Evolutionary conservation across 495 filamentous ascomycete species (phyloP).

Genomic region (Articulospora tetracladia): DNA sequence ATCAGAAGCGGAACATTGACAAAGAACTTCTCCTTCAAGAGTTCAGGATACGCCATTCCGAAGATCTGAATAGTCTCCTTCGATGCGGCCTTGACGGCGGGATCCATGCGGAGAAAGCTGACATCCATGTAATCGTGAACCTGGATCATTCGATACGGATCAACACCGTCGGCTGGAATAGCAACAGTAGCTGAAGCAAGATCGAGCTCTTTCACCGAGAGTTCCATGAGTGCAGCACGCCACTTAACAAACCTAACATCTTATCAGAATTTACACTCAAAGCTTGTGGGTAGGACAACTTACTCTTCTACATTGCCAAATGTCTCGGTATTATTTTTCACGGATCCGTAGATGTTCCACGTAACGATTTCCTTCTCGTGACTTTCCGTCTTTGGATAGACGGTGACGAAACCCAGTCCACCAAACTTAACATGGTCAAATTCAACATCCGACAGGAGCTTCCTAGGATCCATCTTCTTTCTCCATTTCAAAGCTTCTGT

Average conservation of each 20-base stretch:
- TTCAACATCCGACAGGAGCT: conserved; percentile 27
- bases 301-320: conserved; percentile 78
- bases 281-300: conserved; percentile 27
- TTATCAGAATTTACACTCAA: conserved; percentile 16
- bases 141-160: conserved; percentile 85
- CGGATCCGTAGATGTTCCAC: conserved; percentile 85
- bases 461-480: conserved; percentile 51
- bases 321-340: conserved; percentile 65
- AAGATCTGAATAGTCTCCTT: conserved; percentile 78
- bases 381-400: conserved; percentile 38
- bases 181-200: conserved; percentile 60
- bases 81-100: conserved; percentile 63
- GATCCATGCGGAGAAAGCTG: conserved; percentile 72
- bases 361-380: conserved; percentile 53
- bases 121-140: conserved; percentile 87
- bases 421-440: conserved; percentile 48
- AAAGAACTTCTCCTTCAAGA: conserved; percentile 86
- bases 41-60: conserved; percentile 76
- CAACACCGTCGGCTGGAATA: conserved; percentile 68
- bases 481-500: conserved; percentile 77
- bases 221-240: conserved; percentile 85
- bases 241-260: conserved; percentile 69
- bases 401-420: conserved; percentile 52
- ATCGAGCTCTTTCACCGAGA: conserved; percentile 64
- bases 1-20: conserved; percentile 85